These are phyloP conservation scores for Chrysopogon serrulatus DNA, from an alignment of 176 grass and related monocot species.

Conservation along the genomic window DNA sequence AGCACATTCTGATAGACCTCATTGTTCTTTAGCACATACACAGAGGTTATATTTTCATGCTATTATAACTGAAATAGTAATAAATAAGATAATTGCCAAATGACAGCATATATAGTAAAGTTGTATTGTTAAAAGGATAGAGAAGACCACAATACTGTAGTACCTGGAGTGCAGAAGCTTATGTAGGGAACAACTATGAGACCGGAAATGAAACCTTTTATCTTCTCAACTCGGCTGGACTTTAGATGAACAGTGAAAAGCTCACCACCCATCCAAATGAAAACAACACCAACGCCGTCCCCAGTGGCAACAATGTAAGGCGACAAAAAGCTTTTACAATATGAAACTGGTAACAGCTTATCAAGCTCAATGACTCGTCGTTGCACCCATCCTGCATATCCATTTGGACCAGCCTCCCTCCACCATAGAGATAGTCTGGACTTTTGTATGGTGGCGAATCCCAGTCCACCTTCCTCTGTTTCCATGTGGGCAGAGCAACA, in stretches of 20 bases:
- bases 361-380: background rate
- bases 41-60: background rate
- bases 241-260: background rate
- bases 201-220: background rate
- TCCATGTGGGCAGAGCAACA: background rate
- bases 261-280: background rate
- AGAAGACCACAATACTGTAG: background rate
- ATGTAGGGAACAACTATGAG: background rate
- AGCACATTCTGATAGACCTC: background rate
- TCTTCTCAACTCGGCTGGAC: background rate
- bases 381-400: background rate
- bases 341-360: background rate
- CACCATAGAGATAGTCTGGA: background rate
- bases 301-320: background rate
- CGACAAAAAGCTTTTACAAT: background rate
- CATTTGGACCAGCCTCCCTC: background rate
- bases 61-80: background rate
- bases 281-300: background rate
- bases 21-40: too few relatives aligned
- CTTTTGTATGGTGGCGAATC: background rate
- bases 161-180: constrained; percentile 14
- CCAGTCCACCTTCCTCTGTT: background rate
- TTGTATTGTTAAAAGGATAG: background rate
- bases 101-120: background rate
- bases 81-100: background rate